phyloP scores from a whole-genome alignment of 352 stramenopile genomes.

The Pilasporangium apinafurcum region DNA sequence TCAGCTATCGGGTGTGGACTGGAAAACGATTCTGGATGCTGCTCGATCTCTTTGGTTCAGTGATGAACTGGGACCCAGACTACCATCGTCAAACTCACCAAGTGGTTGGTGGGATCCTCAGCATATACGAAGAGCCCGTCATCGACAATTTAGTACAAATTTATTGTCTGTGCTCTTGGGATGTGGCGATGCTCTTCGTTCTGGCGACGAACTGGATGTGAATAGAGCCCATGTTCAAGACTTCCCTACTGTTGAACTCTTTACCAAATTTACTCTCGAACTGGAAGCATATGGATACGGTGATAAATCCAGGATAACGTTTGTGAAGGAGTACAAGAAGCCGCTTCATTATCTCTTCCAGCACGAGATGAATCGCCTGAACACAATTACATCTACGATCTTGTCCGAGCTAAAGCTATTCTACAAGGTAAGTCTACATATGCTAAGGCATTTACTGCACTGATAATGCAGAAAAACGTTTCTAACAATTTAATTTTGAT shows the following conservation, averaged over 20 bases:
- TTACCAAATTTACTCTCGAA: slow-evolving; percentile 3
- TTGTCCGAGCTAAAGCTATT: slow-evolving; percentile 14
- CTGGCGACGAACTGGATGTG: too few species aligned
- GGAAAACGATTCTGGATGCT: slow-evolving; percentile 6
- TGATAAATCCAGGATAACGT: not conserved
- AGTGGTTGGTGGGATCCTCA: not conserved
- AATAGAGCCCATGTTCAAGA: not conserved
- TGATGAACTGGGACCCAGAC: not conserved
- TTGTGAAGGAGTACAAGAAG: slow-evolving; percentile 10
- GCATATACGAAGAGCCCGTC: not conserved
- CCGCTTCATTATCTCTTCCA: slow-evolving; percentile 16
- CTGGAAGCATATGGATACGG: slow-evolving; percentile 1
- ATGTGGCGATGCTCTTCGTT: not conserved
- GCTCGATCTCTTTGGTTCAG: slow-evolving; percentile 3
- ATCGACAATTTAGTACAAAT: not conserved
- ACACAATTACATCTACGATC: slow-evolving; percentile 9
- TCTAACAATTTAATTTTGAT: not conserved
- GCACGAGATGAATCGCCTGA: slow-evolving; percentile 11
- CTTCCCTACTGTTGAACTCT: not conserved
- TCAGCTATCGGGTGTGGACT: slow-evolving; percentile 10
- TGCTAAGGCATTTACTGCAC: not conserved
- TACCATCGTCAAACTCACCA: not conserved
- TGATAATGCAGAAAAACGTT: not conserved
- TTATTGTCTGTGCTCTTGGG: not conserved
- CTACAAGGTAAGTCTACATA: slow-evolving; percentile 11